These are phyloP conservation scores for Argentina anserina DNA, from an alignment of 306 rosid genomes.

Conservation along the genomic window DNA sequence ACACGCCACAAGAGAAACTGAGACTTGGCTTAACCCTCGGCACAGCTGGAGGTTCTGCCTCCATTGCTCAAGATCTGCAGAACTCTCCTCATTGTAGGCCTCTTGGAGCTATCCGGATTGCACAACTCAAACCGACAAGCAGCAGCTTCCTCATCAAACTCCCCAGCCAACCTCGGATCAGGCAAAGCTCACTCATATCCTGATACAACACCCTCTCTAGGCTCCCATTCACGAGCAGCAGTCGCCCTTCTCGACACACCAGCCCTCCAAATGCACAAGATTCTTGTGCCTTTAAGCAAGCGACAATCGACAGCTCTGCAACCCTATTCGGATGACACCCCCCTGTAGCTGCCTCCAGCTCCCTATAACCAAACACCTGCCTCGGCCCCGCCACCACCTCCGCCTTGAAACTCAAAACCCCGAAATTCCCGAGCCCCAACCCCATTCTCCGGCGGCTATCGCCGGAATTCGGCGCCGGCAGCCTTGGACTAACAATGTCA, in stretches of 20 bases:
- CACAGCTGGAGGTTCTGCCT: slow-evolving; percentile 31
- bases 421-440: slow-evolving; percentile 52
- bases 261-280: slow-evolving; percentile 74
- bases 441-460: slow-evolving; percentile 11
- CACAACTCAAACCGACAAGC: slow-evolving; percentile 49
- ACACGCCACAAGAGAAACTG: slow-evolving; percentile 42
- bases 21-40: slow-evolving; percentile 47
- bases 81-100: slow-evolving; percentile 55
- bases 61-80: slow-evolving; percentile 42
- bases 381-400: slow-evolving; percentile 60
- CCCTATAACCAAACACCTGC: slow-evolving; percentile 62
- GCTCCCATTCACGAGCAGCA: slow-evolving; percentile 67
- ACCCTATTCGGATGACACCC: slow-evolving; percentile 72
- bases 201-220: slow-evolving; percentile 50
- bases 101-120: slow-evolving; percentile 44
- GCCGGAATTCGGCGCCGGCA: slow-evolving; percentile 20
- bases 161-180: slow-evolving; percentile 43
- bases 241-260: slow-evolving; percentile 80
- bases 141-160: slow-evolving; percentile 40
- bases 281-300: slow-evolving; percentile 85
- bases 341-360: slow-evolving; percentile 53
- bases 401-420: slow-evolving; percentile 40
- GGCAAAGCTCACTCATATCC: slow-evolving; percentile 27
- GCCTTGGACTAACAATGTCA: slow-evolving; percentile 23
- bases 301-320: slow-evolving; percentile 51